Percentiles rank a stretch among this genome's conserved stretches.
phyloP scores from a whole-genome alignment of 306 rosid species.

The Leucaena leucocephala region DNA sequence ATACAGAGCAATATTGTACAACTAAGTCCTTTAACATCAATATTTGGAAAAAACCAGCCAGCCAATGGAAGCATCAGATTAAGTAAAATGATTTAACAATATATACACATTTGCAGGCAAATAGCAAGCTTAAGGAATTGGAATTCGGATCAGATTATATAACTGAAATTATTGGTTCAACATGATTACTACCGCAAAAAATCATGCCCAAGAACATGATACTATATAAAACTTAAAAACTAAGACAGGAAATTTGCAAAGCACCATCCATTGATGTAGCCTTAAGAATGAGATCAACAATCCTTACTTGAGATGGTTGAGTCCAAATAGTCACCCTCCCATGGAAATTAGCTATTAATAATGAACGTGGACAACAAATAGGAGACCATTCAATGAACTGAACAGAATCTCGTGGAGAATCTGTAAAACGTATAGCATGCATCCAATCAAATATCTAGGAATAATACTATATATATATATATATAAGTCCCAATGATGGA shows the following conservation, averaged over 20 bases:
- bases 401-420: conserved; percentile 99
- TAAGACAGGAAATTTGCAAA: conserved; percentile 19
- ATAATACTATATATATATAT: neutral
- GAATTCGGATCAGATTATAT: conserved; percentile 6
- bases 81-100: conserved; percentile 28
- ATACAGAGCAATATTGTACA: conserved; percentile 7
- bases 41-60: neutral
- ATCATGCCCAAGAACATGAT: conserved; percentile 13
- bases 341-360: conserved; percentile 90
- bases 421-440: conserved; percentile 54
- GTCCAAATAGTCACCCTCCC: conserved; percentile 99
- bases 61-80: neutral
- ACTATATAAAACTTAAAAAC: neutral
- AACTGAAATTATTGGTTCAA: neutral
- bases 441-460: conserved; percentile 30
- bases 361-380: conserved; percentile 80
- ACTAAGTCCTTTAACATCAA: conserved; percentile 6
- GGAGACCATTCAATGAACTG: conserved; percentile 99
- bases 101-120: conserved; percentile 12
- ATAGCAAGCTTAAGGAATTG: conserved; percentile 17
- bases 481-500: conserved; percentile 18
- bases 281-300: conserved; percentile 17
- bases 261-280: conserved; percentile 31
- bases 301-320: conserved; percentile 81
- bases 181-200: neutral